Evolutionary conservation across 2,329 filamentous ascomycete species (phyloP).

Genomic region (Neonectria faginata): DNA sequence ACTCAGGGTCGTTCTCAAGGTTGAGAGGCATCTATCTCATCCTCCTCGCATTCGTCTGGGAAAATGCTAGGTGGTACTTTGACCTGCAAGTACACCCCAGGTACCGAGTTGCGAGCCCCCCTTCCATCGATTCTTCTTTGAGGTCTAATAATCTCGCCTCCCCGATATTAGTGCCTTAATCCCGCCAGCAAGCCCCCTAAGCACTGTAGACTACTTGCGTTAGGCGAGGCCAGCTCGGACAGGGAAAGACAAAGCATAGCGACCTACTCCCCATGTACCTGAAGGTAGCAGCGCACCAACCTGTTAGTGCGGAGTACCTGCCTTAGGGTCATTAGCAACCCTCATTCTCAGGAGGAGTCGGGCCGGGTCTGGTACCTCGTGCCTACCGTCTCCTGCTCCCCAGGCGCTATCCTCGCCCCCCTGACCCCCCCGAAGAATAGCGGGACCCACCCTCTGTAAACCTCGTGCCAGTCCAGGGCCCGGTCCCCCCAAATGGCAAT

Average conservation of each 20-base stretch:
- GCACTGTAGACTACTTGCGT: too few species aligned
- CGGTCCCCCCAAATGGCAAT: conserved; percentile 30
- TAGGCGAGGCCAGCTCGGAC: background rate
- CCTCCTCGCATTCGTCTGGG: too few species aligned
- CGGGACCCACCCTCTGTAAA: conserved; percentile 32
- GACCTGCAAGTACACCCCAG: background rate
- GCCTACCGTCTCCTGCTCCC: too few species aligned
- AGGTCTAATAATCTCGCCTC: conserved; percentile 43
- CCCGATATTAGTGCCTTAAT: conserved; percentile 16
- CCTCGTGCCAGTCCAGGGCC: conserved; percentile 44
- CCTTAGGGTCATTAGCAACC: conserved; percentile 10
- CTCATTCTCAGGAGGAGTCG: background rate
- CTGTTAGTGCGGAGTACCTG: conserved; percentile 16
- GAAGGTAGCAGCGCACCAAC: conserved; percentile 1
- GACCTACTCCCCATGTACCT: background rate
- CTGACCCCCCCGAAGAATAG: conserved; percentile 27
- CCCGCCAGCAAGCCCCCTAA: conserved; percentile 7
- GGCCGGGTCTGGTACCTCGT: too few species aligned
- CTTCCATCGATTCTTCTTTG: conserved; percentile 18
- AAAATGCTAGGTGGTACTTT: background rate
- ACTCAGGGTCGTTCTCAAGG: background rate
- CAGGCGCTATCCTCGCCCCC: conserved; percentile 19
- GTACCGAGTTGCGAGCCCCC: background rate
- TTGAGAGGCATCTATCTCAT: too few species aligned
- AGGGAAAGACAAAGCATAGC: conserved; percentile 9